A percentile compares a stretch with the other conserved stretches of the same genome.
These are phyloP conservation scores for Albatrellus ellisii DNA, from an alignment of 768 basidiomycete genomes.

Conservation along the genomic window DNA sequence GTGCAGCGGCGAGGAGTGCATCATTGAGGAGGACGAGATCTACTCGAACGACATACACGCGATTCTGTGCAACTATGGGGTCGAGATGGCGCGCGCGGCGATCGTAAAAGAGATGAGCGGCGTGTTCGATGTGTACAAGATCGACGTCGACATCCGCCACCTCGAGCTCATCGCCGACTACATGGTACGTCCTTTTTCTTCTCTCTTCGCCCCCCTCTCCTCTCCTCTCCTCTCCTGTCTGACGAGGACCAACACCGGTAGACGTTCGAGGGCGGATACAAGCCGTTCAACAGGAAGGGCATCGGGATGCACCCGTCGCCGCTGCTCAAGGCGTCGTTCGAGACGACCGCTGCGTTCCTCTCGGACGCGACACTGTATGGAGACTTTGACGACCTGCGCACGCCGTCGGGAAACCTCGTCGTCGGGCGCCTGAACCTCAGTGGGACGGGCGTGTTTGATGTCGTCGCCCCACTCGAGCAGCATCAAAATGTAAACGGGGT, in stretches of 20 bases:
- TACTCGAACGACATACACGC: conserved; percentile 95
- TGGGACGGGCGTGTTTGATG: conserved; percentile 95
- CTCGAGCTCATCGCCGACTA: conserved; percentile 97
- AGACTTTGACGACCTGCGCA: conserved; percentile 86
- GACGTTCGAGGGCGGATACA: conserved; percentile 98
- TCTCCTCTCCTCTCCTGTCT: not conserved
- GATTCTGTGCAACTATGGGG: conserved; percentile 83
- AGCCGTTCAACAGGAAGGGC: conserved; percentile 95
- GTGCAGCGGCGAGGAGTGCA: conserved; percentile 28
- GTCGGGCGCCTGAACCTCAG: conserved; percentile 74
- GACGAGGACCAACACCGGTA: conserved; percentile 21
- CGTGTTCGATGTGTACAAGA: conserved; percentile 92
- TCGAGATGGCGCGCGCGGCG: conserved; percentile 88
- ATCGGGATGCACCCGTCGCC: conserved; percentile 91
- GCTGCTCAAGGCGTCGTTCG: conserved; percentile 92
- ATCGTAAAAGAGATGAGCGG: conserved; percentile 86
- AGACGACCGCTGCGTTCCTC: conserved; percentile 88
- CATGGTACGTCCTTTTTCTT: conserved; percentile 62
- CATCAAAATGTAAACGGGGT: too few species aligned
- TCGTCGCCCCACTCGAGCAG: conserved; percentile 41
- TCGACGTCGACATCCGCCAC: conserved; percentile 89
- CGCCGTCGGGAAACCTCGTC: conserved; percentile 88
- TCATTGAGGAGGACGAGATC: conserved; percentile 65
- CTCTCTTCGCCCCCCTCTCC: conserved; percentile 1
- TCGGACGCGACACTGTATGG: conserved; percentile 88